Evolutionary conservation across 2,329 filamentous ascomycete species (phyloP), one percentile per base, ranked within the genome.

Genomic region (Cadophora sp.): DNA sequence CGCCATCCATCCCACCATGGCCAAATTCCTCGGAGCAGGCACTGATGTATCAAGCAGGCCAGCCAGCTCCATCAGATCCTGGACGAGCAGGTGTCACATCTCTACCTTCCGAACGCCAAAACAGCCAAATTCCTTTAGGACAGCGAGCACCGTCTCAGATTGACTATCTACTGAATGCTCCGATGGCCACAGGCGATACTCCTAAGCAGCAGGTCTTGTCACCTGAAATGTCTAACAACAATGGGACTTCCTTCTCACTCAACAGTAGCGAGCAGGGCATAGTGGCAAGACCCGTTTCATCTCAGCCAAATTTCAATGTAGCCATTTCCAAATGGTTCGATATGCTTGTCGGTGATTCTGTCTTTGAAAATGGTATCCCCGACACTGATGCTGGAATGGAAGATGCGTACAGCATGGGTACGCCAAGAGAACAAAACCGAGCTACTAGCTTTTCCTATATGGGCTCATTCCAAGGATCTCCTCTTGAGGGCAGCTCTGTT

Each of bases 281-380:
- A 11, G 60, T 60, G 14, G 19, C 60, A 16, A 62, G 64, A 34
- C 56, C 64, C 12, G n/a, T 24, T 37, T 29, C 53, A 3, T 66
- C 64, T 8, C 67, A 66, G 40, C 67, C 64, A 1, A 56, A 62
- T 1, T 68, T 65, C 50, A 68, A 69, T 43, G 67, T 64, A 22
- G 67, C 67, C 22, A 66, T 69, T 9, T 56, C 64, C 12, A 64
- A 64, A 61, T 69, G 67, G 67, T 69, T 69, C 51, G 61, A 64
- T 27, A 63, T 69, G 60, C 67, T 69, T 1, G 64, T 64, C n/a
- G 64, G 64, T 34, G 67, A 69, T 40, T 40, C 64, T 6, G 64
- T 37, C 7, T 64, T 69, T 27, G 67, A 68, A 24, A 65, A 58
- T 63, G 66, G 29, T 29, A 14, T 50, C 5, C 27, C 62, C 4